Conservation (phyloP, 352 stramenopile species). For the Aphanomyces astaci region DNA sequence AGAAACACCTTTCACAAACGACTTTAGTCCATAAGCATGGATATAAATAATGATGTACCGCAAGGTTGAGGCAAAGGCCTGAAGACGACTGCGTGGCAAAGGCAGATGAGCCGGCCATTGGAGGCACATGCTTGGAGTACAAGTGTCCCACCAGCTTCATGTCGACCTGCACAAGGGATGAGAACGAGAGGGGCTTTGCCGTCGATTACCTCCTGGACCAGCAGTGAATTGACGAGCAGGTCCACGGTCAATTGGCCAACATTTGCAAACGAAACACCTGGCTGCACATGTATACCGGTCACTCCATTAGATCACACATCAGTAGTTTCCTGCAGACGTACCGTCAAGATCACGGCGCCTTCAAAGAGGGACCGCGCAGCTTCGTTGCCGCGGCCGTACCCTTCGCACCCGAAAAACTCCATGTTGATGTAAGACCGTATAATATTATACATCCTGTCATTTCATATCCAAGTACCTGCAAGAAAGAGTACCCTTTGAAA, state of each 20-base stretch:
- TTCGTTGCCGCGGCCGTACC: not conserved
- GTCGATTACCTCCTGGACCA: constrained; percentile 22
- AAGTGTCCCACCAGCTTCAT: constrained; percentile 49
- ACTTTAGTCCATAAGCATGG: too few species aligned
- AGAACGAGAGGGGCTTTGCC: not conserved
- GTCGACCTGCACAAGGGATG: constrained; percentile 31
- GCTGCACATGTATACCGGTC: constrained; percentile 28
- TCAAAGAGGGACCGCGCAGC: constrained; percentile 8
- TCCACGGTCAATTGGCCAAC: constrained; percentile 71
- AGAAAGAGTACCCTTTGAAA: too few species aligned
- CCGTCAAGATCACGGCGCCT: constrained; percentile 11
- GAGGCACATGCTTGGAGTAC: constrained; percentile 47
- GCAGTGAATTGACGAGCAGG: constrained; percentile 63
- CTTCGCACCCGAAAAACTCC: constrained; percentile 17
- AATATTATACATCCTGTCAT: not conserved
- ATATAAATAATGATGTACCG: too few species aligned
- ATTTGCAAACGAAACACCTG: constrained; percentile 71
- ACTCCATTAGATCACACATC: not conserved
- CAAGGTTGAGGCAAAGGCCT: constrained; percentile 63
- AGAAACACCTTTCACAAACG: constrained; percentile 3
- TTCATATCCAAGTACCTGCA: not conserved
- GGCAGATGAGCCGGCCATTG: constrained; percentile 49
- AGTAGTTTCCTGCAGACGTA: not conserved
- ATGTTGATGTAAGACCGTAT: not conserved
- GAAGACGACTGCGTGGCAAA: constrained; percentile 38